Evolutionary conservation across 1,284 basidiomycete genomes (phyloP), one percentile per base, ranked within the genome.

Genomic region (Schizophyllum commune): DNA sequence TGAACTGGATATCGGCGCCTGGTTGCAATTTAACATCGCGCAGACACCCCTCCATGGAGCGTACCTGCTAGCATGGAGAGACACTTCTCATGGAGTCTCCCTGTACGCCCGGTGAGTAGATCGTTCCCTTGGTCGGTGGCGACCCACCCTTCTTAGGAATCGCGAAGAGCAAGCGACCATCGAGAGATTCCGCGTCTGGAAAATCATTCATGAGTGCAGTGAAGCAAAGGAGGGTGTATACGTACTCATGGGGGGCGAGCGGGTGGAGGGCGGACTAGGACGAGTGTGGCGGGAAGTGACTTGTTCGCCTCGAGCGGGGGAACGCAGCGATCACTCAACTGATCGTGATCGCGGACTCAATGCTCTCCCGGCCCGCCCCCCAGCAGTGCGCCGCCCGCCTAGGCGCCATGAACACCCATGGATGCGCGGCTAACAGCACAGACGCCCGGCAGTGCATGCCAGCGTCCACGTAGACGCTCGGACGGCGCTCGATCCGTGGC

Each of bases 1-100:
- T 90, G 74, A 97, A 99, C 73, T 98, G 92, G 68, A 99, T 94
- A 73, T 99, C 96, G 63, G 96, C 96, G 61, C 95, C 93, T 94
- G 70, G 8, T 58, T 22, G 32, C 52, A 53, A 56, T 32, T 52
- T 5, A 27, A 27, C 27, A 27, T 27, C 27, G 27, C 27, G 27
- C 27, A 27, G 27, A 27, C 27, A 27, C 27, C 27, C 27, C 27
- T 27, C 2, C 27, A 27, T 27, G 5, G 27, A 27, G 27, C 79
- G 64, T 63, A 88, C 94, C 94, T 61, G 89, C 79, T 4, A 99
- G 81, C 11, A 99, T 76, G 69, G 91, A 85, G 52, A 98, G 67
- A 67, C 94, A 96, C 77, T 96, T 97, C 63, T 98, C 96, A 71
- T 98, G 86, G 64, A 99, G 80, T 66, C 96, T 83, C 62, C 93